A percentile compares a stretch with the other conserved stretches of the same genome.
Evolutionary conservation across 2,329 filamentous ascomycete species (phyloP).

Genomic region (Colletotrichum musicola): DNA sequence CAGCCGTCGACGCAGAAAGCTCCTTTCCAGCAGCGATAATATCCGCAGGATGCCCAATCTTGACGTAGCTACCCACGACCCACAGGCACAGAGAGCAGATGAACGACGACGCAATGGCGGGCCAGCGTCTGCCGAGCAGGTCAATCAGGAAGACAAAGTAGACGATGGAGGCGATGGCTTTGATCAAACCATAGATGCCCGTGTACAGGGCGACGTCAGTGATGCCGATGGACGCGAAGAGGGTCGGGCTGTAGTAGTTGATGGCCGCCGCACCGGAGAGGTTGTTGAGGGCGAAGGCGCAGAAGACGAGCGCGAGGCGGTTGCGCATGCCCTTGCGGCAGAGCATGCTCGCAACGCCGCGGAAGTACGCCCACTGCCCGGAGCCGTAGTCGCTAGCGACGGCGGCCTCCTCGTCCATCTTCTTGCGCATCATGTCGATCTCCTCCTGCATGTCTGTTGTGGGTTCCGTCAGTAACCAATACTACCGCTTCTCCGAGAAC

Average conservation of each 20-base stretch:
- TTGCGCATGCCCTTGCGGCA: constrained; percentile 55
- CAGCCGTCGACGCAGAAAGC: constrained; percentile 55
- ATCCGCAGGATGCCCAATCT: constrained; percentile 60
- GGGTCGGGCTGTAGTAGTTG: constrained; percentile 56
- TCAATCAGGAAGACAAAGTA: constrained; percentile 56
- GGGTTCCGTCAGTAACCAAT: background rate
- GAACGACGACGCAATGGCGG: constrained; percentile 61
- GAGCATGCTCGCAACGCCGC: constrained; percentile 50
- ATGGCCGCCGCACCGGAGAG: constrained; percentile 53
- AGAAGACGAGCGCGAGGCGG: constrained; percentile 52
- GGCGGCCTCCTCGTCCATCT: constrained; percentile 50
- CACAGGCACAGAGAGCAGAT: constrained; percentile 62
- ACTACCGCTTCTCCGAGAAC: too few relatives aligned
- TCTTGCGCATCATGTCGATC: constrained; percentile 57
- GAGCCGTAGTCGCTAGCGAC: constrained; percentile 49
- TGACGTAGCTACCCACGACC: constrained; percentile 66
- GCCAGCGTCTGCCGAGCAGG: constrained; percentile 52
- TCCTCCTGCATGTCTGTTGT: constrained; percentile 56
- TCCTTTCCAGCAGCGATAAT: constrained; percentile 57
- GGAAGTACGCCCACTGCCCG: constrained; percentile 50
- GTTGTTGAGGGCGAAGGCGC: constrained; percentile 54
- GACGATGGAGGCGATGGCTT: constrained; percentile 55
- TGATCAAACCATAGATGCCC: constrained; percentile 63
- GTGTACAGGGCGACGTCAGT: constrained; percentile 59
- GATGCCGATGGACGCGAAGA: constrained; percentile 58